A percentile compares a stretch with the other conserved stretches of the same genome.
These are phyloP conservation scores for Paraphaeosphaeria sporulosa DNA, from an alignment of 2,329 filamentous ascomycete species.

Conservation along the genomic window DNA sequence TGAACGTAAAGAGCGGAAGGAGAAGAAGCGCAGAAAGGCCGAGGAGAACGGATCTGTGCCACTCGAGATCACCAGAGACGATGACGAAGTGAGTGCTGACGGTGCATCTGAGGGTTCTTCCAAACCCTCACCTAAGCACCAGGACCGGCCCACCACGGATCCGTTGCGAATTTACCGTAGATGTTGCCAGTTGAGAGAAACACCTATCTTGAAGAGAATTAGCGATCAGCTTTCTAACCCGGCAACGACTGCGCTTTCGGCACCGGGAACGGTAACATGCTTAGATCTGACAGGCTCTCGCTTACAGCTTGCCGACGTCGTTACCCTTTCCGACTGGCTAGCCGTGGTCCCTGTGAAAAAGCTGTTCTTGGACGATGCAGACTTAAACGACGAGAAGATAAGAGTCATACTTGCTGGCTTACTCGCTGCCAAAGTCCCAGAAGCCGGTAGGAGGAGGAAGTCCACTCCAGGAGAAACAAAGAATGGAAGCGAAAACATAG, in stretches of 20 bases:
- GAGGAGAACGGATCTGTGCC: conserved; percentile 88
- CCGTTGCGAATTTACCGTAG: conserved; percentile 91
- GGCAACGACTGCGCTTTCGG: conserved; percentile 67
- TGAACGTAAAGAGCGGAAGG: conserved; percentile 89
- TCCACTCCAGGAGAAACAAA: conserved; percentile 23
- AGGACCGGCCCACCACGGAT: conserved; percentile 82
- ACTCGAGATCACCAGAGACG: conserved; percentile 79
- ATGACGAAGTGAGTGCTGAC: conserved; percentile 49
- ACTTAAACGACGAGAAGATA: conserved; percentile 84
- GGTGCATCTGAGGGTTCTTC: conserved; percentile 24
- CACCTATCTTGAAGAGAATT: conserved; percentile 88
- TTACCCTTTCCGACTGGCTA: conserved; percentile 91
- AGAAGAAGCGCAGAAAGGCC: conserved; percentile 83
- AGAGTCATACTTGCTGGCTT: conserved; percentile 87
- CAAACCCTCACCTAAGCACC: conserved; percentile 55
- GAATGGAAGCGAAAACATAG: conserved; percentile 35
- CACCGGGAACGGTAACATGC: conserved; percentile 79
- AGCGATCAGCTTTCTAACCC: conserved; percentile 83
- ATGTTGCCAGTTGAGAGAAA: conserved; percentile 93
- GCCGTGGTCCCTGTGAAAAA: conserved; percentile 92
- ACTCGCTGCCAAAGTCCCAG: conserved; percentile 76
- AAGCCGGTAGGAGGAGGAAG: conserved; percentile 56
- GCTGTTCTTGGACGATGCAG: conserved; percentile 84
- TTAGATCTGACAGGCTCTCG: conserved; percentile 86
- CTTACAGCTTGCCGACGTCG: conserved; percentile 81